phyloP scores from a whole-genome alignment of 306 rosid species.

The Corylus avellana region DNA sequence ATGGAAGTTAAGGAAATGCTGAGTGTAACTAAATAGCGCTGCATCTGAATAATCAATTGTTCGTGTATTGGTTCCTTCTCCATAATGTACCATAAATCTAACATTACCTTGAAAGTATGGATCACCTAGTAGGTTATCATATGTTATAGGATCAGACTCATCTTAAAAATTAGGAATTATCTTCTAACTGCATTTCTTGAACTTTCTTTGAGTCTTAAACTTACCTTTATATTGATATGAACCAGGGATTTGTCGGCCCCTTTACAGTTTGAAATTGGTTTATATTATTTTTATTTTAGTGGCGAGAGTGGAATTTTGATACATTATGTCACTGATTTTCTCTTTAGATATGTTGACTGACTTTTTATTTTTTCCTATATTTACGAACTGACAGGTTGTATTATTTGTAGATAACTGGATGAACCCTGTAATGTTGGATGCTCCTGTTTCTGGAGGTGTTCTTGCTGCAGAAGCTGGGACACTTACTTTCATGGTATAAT shows the following conservation, averaged over 20 bases:
- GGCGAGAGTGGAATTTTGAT: neutral
- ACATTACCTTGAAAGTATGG: neutral
- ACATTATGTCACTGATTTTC: slow-evolving; percentile 4
- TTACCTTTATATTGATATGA: neutral
- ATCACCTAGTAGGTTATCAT: neutral
- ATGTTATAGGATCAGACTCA: neutral
- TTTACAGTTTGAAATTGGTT: neutral
- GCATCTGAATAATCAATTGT: neutral
- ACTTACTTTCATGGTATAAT: slow-evolving; percentile 82
- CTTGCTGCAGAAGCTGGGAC: slow-evolving; percentile 94
- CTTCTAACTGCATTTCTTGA: neutral
- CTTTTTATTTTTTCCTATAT: neutral
- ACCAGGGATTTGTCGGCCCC: neutral
- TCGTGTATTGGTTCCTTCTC: neutral
- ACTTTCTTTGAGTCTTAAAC: neutral
- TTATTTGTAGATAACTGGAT: slow-evolving; percentile 46
- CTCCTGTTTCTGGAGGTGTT: slow-evolving; percentile 97
- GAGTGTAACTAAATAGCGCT: neutral
- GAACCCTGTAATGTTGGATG: slow-evolving; percentile 76
- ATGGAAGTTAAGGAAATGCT: neutral
- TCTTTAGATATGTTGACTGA: slow-evolving; percentile 10
- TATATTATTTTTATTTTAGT: slow-evolving; percentile 1
- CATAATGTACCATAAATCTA: neutral
- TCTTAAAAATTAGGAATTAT: neutral
- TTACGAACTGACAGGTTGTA: slow-evolving; percentile 27